Evolutionary conservation across 768 basidiomycete species (phyloP).

Genomic region (Phaeolepiota aurea): DNA sequence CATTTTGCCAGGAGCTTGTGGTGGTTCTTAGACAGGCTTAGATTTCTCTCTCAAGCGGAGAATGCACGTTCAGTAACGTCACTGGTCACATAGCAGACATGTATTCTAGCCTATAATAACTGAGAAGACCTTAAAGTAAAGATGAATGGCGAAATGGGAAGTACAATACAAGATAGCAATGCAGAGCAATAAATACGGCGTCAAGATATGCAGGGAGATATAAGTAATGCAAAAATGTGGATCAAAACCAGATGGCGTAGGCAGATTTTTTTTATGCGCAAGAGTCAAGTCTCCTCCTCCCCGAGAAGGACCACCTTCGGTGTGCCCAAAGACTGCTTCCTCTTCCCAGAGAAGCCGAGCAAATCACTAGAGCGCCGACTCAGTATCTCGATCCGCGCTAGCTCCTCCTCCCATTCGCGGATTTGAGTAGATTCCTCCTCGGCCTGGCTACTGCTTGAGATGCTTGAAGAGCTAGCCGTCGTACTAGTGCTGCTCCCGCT

Average conservation of each 20-base stretch:
- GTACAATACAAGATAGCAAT: not conserved
- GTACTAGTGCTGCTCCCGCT: constrained; percentile 29
- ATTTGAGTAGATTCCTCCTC: constrained; percentile 27
- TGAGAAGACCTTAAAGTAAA: too few relatives aligned
- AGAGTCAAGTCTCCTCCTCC: too few relatives aligned
- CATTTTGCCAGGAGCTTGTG: constrained; percentile 20
- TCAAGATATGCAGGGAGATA: too few relatives aligned
- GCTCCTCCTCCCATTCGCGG: constrained; percentile 74
- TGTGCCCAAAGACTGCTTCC: constrained; percentile 19
- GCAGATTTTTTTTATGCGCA: not conserved
- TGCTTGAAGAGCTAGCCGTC: constrained; percentile 20
- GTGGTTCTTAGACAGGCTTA: not conserved
- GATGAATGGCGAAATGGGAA: not conserved
- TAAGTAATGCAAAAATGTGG: constrained; percentile 5
- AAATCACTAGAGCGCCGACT: constrained; percentile 45
- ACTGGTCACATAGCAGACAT: not conserved
- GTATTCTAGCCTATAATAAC: not conserved
- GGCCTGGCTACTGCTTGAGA: constrained; percentile 14
- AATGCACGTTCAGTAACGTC: constrained; percentile 8
- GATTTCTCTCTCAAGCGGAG: constrained; percentile 1
- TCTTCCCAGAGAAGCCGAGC: constrained; percentile 34
- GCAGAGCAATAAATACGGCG: not conserved
- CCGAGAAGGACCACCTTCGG: constrained; percentile 11
- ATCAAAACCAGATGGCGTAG: not conserved
- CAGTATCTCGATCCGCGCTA: constrained; percentile 58